Evolutionary conservation across 495 filamentous ascomycete species (phyloP), one percentile per base, ranked within the genome.

Genomic region (Lasiosphaeris hirsuta): DNA sequence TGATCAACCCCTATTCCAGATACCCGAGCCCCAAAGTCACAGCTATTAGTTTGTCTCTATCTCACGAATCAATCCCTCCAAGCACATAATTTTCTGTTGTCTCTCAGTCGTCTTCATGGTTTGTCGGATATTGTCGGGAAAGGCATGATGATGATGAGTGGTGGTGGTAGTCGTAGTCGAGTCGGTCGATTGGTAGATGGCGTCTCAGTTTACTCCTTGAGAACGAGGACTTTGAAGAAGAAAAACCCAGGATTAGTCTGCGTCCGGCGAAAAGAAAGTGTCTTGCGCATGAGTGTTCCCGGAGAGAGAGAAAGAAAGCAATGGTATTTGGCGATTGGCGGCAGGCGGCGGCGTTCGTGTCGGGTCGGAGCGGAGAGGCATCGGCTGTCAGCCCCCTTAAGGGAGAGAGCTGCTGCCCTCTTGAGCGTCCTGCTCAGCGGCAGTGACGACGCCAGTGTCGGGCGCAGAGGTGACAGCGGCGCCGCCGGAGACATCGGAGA

Each of bases 351-450:
- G 13, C 34, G 52, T 55, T 33, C n/a, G 10, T 15, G 7, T 15
- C 33, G 42, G 37, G 51, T 14, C 18, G 51, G 13, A 23, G 38
- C 38, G 49, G 7, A 7, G 42, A 47, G 30, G 37, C 37, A 38
- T 53, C 17, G 10, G 38, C 7, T 11, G 37, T 45, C 45, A 46
- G 41, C 39, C 18, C 39, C 19, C 33, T 37, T 55, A 30, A 30
- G 39, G 39, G 58, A 65, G 58, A 18, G 53, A 61, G 61, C 59
- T 61, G 51, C 57, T 41, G 10, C 66, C 66, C 45, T 69, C 66
- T 55, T 69, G 66, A 38, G 66, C 63, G 11, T 62, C 59, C 51
- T 66, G 61, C 63, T 69, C 61, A 15, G 36, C 66, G 10, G 51
- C 63, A 44, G 66, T 66, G 59, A 69, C 66, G 34, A 63, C 57